phyloP scores from a whole-genome alignment of 768 basidiomycete species.

The Suillus subaureus region DNA sequence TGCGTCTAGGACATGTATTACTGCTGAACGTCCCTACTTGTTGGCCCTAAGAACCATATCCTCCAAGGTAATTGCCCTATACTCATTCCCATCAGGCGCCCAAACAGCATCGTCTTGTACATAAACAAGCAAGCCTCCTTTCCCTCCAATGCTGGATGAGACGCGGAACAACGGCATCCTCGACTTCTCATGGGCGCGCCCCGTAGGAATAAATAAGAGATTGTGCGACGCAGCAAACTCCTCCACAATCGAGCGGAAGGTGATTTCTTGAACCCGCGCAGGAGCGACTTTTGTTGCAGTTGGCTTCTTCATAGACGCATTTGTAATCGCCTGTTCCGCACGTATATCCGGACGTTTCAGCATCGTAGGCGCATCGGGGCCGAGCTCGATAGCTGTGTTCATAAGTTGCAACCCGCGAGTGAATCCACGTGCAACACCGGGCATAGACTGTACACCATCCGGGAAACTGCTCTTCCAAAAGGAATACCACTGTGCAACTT shows the following conservation, averaged over 20 bases:
- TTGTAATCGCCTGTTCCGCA: constrained; percentile 42
- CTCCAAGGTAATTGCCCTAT: constrained; percentile 80
- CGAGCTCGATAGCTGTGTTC: constrained; percentile 91
- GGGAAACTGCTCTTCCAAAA: constrained; percentile 87
- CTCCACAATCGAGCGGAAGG: constrained; percentile 92
- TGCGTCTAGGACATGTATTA: background rate
- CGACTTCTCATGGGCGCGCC: constrained; percentile 79
- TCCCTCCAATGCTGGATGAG: constrained; percentile 75
- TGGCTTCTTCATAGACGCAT: constrained; percentile 22
- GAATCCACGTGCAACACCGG: constrained; percentile 77
- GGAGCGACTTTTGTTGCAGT: constrained; percentile 42
- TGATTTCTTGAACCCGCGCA: constrained; percentile 75
- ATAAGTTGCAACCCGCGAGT: constrained; percentile 89
- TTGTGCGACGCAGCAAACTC: constrained; percentile 86
- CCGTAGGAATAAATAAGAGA: constrained; percentile 86
- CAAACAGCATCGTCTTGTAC: constrained; percentile 94
- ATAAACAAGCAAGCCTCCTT: constrained; percentile 87
- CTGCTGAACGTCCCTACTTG: constrained; percentile 18
- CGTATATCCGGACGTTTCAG: constrained; percentile 69
- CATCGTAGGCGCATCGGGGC: constrained; percentile 69
- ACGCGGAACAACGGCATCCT: constrained; percentile 91
- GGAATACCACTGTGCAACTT: constrained; percentile 91
- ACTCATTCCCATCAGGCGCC: constrained; percentile 68
- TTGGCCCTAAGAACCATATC: constrained; percentile 80
- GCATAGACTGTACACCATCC: constrained; percentile 63